A percentile compares a stretch with the other conserved stretches of the same genome.
These are phyloP conservation scores for Groenewaldozyma auringiensis DNA, from an alignment of 1,139 yeast species.

Conservation along the genomic window DNA sequence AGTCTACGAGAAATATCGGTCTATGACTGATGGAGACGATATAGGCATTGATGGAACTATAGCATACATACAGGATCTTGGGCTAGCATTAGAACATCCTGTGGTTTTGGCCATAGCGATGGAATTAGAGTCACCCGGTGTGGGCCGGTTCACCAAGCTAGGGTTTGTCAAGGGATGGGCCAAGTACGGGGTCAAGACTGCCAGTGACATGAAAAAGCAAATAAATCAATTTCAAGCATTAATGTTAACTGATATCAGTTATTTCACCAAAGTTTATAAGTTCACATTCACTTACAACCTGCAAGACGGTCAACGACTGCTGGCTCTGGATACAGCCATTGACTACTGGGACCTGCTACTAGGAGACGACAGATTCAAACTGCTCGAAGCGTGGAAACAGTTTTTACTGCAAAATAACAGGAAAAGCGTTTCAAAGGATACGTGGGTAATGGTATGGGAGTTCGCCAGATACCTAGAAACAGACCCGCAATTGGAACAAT, in stretches of 20 bases:
- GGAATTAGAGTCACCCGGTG: conserved; percentile 54
- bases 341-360: conserved; percentile 75
- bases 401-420: conserved; percentile 39
- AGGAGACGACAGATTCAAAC: conserved; percentile 26
- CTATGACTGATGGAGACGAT: conserved; percentile 18
- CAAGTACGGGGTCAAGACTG: conserved; percentile 27
- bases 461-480: conserved; percentile 49
- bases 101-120: conserved; percentile 63
- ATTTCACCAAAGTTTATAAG: conserved; percentile 53
- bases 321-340: conserved; percentile 49
- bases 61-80: conserved; percentile 54
- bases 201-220: conserved; percentile 45
- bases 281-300: conserved; percentile 64
- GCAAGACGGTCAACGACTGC: conserved; percentile 52
- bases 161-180: conserved; percentile 55
- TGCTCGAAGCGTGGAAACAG: conserved; percentile 45
- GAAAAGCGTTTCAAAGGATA: conserved; percentile 54
- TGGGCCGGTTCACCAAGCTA: conserved; percentile 49
- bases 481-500: conserved; percentile 47
- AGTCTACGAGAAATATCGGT: conserved; percentile 18
- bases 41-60: conserved; percentile 75
- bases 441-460: conserved; percentile 76
- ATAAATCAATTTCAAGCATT: conserved; percentile 35
- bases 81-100: conserved; percentile 65
- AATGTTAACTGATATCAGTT: conserved; percentile 33